Percentiles rank a stretch among this genome's conserved stretches.
phyloP scores from a whole-genome alignment of 208 protist species.

The Leptomonas pyrrhocoris region DNA sequence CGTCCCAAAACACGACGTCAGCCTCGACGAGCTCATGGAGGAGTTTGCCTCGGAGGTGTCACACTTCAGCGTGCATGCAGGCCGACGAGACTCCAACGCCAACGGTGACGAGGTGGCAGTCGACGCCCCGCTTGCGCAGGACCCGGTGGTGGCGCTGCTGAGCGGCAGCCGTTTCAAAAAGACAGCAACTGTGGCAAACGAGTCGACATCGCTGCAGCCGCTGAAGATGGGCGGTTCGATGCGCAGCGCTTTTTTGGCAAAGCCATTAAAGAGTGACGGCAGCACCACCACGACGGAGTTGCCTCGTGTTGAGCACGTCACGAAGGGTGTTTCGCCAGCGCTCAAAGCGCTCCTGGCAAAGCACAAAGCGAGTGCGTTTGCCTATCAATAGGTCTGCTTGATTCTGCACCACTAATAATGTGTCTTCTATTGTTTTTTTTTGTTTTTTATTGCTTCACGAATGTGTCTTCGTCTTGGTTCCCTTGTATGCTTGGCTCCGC shows the following conservation, averaged over 20 bases:
- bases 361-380: conserved; percentile 40
- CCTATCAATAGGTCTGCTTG: conserved; percentile 27
- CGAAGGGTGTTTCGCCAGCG: conserved; percentile 57
- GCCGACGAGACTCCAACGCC: conserved; percentile 11
- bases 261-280: conserved; percentile 15
- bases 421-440: conserved; percentile 18
- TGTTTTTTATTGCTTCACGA: conserved; percentile 16
- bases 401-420: conserved; percentile 4
- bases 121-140: conserved; percentile 2
- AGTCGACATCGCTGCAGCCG: conserved; percentile 15
- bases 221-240: conserved; percentile 9
- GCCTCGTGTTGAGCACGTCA: conserved; percentile 8
- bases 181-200: conserved; percentile 20
- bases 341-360: conserved; percentile 73
- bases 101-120: background rate
- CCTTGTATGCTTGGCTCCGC: conserved; percentile 5
- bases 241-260: background rate
- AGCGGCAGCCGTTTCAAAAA: conserved; percentile 67
- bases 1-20: conserved; percentile 36
- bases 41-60: conserved; percentile 77
- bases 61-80: conserved; percentile 41
- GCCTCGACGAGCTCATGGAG: conserved; percentile 74
- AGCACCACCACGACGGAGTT: conserved; percentile 14
- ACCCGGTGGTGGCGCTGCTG: conserved; percentile 58
- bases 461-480: background rate